These are phyloP conservation scores for Blastocystis sp. DNA, from an alignment of 352 stramenopile species.

Conservation along the genomic window DNA sequence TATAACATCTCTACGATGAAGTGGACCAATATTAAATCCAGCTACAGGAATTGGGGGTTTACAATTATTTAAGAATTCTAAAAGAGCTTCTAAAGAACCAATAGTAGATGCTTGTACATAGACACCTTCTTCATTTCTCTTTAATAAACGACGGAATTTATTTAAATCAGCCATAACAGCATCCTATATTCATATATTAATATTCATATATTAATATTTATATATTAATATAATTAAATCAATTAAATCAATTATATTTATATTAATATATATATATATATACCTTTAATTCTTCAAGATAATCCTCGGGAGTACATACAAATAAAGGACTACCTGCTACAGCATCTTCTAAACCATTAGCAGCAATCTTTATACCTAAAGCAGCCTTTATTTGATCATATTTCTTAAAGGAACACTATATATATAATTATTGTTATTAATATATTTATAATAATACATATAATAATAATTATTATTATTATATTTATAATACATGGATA, in stretches of 20 bases:
- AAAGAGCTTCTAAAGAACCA: slow-evolving; percentile 82
- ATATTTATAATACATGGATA: too few relatives aligned
- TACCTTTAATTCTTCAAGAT: slow-evolving; percentile 90
- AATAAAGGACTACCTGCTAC: slow-evolving; percentile 89
- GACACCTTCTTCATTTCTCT: slow-evolving; percentile 81
- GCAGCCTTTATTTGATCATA: slow-evolving; percentile 86
- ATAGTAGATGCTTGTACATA: slow-evolving; percentile 95
- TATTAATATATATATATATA: too few relatives aligned
- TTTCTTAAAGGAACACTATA: too few relatives aligned
- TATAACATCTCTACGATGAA: slow-evolving; percentile 96
- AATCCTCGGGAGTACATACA: slow-evolving; percentile 78
- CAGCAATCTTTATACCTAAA: slow-evolving; percentile 95
- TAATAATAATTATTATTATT: too few relatives aligned
- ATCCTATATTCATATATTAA: slow-evolving; percentile 21
- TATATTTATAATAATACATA: slow-evolving; percentile 14
- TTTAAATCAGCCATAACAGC: slow-evolving; percentile 33
- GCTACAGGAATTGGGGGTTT: slow-evolving; percentile 57
- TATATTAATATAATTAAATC: not conserved
- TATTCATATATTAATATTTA: not conserved
- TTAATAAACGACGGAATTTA: slow-evolving; percentile 32
- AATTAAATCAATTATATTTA: not conserved
- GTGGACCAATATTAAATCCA: slow-evolving; percentile 78
- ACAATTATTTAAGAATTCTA: slow-evolving; percentile 80
- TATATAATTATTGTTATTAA: slow-evolving; percentile 64
- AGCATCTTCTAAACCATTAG: slow-evolving; percentile 77